These are phyloP conservation scores for Vitis rupestris DNA, from an alignment of 164 flowering plant species.

Conservation along the genomic window DNA sequence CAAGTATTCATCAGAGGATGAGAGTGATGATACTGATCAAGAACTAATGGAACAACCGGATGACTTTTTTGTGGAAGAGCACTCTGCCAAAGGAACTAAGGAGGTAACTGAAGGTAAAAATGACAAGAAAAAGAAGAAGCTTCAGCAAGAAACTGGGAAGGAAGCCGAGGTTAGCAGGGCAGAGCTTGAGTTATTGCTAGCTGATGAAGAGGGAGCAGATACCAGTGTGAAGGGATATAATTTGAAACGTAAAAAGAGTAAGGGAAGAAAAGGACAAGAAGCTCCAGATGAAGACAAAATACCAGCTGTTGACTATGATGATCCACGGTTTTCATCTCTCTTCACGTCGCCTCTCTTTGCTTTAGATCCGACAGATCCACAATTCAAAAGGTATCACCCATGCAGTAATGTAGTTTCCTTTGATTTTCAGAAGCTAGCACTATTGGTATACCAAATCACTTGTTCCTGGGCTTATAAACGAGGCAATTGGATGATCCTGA, in stretches of 20 bases:
- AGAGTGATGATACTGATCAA: slow-evolving; percentile 49
- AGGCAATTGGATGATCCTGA: not conserved
- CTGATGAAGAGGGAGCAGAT: slow-evolving; percentile 67
- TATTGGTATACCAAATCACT: not conserved
- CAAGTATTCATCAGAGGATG: slow-evolving; percentile 65
- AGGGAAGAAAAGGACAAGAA: slow-evolving; percentile 59
- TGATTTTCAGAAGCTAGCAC: not conserved
- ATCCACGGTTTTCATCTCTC: slow-evolving; percentile 70
- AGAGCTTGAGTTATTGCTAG: slow-evolving; percentile 84
- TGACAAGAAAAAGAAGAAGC: slow-evolving; percentile 18
- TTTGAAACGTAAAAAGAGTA: slow-evolving; percentile 57
- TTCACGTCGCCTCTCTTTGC: slow-evolving; percentile 63
- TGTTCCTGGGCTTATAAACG: not conserved
- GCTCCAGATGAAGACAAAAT: slow-evolving; percentile 52
- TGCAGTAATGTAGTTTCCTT: not conserved
- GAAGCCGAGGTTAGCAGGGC: slow-evolving; percentile 72
- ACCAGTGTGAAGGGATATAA: slow-evolving; percentile 67
- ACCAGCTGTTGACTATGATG: slow-evolving; percentile 52
- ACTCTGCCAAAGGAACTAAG: slow-evolving; percentile 27
- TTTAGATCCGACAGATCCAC: slow-evolving; percentile 91
- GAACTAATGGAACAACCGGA: slow-evolving; percentile 55
- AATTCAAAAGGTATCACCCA: slow-evolving; percentile 65
- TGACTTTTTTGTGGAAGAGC: slow-evolving; percentile 81
- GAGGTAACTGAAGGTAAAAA: slow-evolving; percentile 18
- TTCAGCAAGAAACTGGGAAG: slow-evolving; percentile 22